These are phyloP conservation scores for Kingdonia uniflora DNA, from an alignment of 164 flowering plant species.

Conservation along the genomic window DNA sequence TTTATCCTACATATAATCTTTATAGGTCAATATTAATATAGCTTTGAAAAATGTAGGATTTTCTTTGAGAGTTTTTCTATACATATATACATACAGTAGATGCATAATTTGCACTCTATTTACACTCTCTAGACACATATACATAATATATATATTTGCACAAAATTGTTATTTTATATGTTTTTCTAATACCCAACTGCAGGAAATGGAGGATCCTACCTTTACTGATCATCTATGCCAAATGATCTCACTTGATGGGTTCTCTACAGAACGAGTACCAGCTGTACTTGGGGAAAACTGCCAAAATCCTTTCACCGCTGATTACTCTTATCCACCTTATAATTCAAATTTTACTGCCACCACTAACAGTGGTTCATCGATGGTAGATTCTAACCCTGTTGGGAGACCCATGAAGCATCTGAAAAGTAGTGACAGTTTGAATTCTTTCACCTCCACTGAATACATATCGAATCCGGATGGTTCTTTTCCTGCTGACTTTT, in stretches of 20 bases:
- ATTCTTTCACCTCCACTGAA: slow-evolving; percentile 18
- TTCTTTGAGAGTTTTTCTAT: too few relatives aligned
- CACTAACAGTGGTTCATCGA: slow-evolving; percentile 11
- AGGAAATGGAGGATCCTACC: slow-evolving; percentile 53
- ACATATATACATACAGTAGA: too few relatives aligned
- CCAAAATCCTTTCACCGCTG: slow-evolving; percentile 10
- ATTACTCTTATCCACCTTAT: slow-evolving; percentile 17
- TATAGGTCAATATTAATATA: too few relatives aligned
- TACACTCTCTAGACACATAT: too few relatives aligned
- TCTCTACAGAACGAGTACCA: slow-evolving; percentile 25
- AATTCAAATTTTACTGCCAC: slow-evolving; percentile 5
- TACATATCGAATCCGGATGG: slow-evolving; percentile 18
- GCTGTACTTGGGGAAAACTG: slow-evolving; percentile 34
- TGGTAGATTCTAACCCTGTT: slow-evolving; percentile 5
- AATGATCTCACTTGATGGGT: slow-evolving; percentile 31
- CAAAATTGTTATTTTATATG: too few relatives aligned
- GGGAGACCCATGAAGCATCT: too few relatives aligned
- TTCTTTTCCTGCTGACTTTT: too few relatives aligned
- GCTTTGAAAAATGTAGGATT: too few relatives aligned
- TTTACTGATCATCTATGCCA: slow-evolving; percentile 39
- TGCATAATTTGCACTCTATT: too few relatives aligned
- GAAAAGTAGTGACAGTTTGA: slow-evolving; percentile 34
- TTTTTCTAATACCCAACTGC: too few relatives aligned
- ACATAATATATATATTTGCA: too few relatives aligned
- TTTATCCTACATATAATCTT: too few relatives aligned